Evolutionary conservation across 139 green algal genomes (phyloP), one percentile per base, ranked within the genome.

Genomic region (Limnomonas spitsbergensis): DNA sequence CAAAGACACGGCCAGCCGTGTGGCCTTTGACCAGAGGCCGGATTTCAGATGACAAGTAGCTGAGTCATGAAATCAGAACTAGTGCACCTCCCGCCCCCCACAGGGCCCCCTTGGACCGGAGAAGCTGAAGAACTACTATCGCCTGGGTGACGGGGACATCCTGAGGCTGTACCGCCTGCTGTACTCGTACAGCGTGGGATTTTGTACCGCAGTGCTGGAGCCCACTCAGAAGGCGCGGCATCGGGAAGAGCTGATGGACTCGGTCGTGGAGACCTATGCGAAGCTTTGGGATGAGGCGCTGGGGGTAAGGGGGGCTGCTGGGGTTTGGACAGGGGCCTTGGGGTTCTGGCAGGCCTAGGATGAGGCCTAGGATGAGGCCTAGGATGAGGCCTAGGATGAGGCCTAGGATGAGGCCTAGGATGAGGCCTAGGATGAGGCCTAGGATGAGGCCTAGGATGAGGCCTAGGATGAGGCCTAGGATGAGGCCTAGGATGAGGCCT

Each of bases 261-360:
- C 35, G 40, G 73, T 86, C 26, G 80, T 86, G 52, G 24, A 61
- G 39, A 53, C 40, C 32, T 86, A 81, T 29, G 78, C 73, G 3
- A n/a, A 80, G 82, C 82, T 86, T 24, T 83, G 82, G 78, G 78
- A 86, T n/a, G 82, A 86, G 77, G 82, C 78, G 35, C 56, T 80
- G 31, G 75, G 75, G 56, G 75, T 80, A 53, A 56, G 75, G 24
- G 53, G 38, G 2, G 6, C 3, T 32, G 66, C 3, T 6, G 32
- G 66, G 26, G 9, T 69, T 26, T 36, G n/a, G n/a, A n/a, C n/a
- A n/a, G n/a, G n/a, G n/a, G n/a, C n/a, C n/a, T n/a, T n/a, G n/a
- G n/a, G n/a, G n/a, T n/a, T n/a, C n/a, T n/a, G n/a, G n/a, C n/a
- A n/a, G n/a, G n/a, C n/a, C n/a, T n/a, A n/a, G n/a, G n/a, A n/a